These are phyloP conservation scores for Panaeolus papilionaceus DNA, from an alignment of 768 basidiomycete genomes.

Conservation along the genomic window DNA sequence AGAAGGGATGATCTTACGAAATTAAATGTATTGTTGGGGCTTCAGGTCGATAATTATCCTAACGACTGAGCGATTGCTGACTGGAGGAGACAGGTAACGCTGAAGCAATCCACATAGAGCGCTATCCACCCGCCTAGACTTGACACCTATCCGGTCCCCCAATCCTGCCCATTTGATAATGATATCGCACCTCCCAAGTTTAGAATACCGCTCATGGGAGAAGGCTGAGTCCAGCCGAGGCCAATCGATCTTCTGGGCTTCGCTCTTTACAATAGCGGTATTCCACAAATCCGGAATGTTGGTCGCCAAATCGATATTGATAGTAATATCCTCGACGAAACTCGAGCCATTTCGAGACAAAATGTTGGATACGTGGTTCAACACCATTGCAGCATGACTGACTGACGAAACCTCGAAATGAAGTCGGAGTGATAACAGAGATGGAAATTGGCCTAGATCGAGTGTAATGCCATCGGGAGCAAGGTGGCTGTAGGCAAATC, in stretches of 20 bases:
- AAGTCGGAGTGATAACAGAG: background rate
- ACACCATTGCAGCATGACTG: background rate
- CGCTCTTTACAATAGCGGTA: background rate
- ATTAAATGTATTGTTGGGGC: background rate
- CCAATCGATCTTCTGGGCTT: background rate
- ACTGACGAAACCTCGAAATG: background rate
- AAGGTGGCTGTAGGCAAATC: background rate
- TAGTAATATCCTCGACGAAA: background rate
- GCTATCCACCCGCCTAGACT: background rate
- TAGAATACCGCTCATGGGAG: background rate
- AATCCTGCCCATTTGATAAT: background rate
- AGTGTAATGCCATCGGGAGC: background rate
- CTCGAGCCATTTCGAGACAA: background rate
- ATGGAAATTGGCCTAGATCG: background rate
- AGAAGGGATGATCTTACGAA: background rate
- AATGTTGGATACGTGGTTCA: background rate
- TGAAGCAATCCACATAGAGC: background rate
- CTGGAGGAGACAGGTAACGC: background rate
- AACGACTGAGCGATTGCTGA: background rate
- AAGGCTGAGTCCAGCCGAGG: background rate
- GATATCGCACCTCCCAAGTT: constrained; percentile 1
- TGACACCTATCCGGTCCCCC: background rate
- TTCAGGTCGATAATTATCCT: background rate
- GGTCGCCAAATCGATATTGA: background rate
- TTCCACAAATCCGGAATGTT: background rate